These are phyloP conservation scores for Fusarium udum DNA, from an alignment of 2,329 filamentous ascomycete species.

Conservation along the genomic window DNA sequence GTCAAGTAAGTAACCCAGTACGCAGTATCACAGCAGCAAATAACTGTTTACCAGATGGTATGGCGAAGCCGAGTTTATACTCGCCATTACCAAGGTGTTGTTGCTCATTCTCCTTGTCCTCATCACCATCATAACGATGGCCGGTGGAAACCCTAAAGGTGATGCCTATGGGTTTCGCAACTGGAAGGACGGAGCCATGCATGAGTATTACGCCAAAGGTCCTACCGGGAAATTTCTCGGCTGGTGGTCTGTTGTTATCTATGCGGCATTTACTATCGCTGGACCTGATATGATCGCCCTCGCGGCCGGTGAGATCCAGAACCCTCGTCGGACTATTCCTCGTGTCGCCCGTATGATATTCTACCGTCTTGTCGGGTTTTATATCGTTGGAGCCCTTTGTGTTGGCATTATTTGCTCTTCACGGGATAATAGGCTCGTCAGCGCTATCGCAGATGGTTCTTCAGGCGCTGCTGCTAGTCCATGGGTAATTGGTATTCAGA, in stretches of 20 bases:
- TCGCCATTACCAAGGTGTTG: background rate
- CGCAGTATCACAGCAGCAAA: fast-evolving
- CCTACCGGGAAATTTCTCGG: slow-evolving; percentile 70
- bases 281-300: slow-evolving; percentile 73
- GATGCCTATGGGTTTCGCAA: background rate
- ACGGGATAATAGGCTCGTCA: slow-evolving; percentile 53
- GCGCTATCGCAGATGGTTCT: slow-evolving; percentile 55
- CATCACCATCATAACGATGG: background rate
- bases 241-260: slow-evolving; percentile 64
- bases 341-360: slow-evolving; percentile 77
- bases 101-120: background rate
- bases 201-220: background rate
- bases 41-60: background rate
- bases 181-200: background rate
- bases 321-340: slow-evolving; percentile 71
- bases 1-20: background rate
- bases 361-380: slow-evolving; percentile 75
- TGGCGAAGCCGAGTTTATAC: background rate
- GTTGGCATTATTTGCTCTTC: slow-evolving; percentile 64
- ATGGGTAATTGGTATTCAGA: slow-evolving; percentile 65
- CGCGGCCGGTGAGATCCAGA: slow-evolving; percentile 67
- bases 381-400: slow-evolving; percentile 69
- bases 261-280: slow-evolving; percentile 73
- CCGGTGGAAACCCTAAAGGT: background rate
- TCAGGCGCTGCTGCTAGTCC: slow-evolving; percentile 66